A percentile compares a stretch with the other conserved stretches of the same genome.
Conservation (phyloP, 192 early-diverging fungal genomes). For the Coemansia sp. region DNA sequence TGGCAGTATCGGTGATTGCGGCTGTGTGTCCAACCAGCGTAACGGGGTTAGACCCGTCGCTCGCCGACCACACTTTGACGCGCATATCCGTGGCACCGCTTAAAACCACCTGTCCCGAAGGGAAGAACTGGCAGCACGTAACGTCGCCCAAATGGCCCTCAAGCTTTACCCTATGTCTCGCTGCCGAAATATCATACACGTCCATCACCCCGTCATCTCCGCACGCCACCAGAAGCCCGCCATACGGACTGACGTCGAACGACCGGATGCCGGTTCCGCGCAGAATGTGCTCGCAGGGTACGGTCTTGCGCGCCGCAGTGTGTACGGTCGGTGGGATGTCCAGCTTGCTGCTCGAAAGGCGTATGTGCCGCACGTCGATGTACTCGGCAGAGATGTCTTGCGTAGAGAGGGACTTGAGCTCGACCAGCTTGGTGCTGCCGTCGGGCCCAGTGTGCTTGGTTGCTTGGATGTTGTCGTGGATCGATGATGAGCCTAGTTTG, state of each 20-base stretch:
- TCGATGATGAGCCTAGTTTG: constrained; percentile 20
- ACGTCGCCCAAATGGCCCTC: constrained; percentile 67
- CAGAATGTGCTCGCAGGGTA: constrained; percentile 25
- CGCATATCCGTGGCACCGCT: constrained; percentile 67
- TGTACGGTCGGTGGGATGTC: constrained; percentile 13
- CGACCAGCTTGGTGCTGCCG: constrained; percentile 5
- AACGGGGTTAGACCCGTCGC: constrained; percentile 71
- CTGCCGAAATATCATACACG: constrained; percentile 31
- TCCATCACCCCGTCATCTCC: constrained; percentile 40
- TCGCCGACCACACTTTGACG: constrained; percentile 70
- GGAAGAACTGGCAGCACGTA: constrained; percentile 67
- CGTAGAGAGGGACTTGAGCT: not conserved
- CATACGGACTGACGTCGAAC: constrained; percentile 39
- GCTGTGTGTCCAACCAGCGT: constrained; percentile 66
- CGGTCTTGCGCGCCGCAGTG: constrained; percentile 18
- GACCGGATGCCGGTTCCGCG: constrained; percentile 27
- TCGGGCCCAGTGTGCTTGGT: not conserved
- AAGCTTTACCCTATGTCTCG: constrained; percentile 22
- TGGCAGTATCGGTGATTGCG: constrained; percentile 62
- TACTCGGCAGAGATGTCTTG: constrained; percentile 17
- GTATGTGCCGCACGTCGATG: constrained; percentile 23
- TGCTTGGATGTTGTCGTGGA: constrained; percentile 29
- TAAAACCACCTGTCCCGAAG: constrained; percentile 69
- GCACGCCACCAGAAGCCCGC: constrained; percentile 37
- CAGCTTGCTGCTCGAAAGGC: constrained; percentile 19